A percentile compares a stretch with the other conserved stretches of the same genome.
Evolutionary conservation across 2,329 filamentous ascomycete genomes (phyloP).

Genomic region (Cladophialophora chaetospira): DNA sequence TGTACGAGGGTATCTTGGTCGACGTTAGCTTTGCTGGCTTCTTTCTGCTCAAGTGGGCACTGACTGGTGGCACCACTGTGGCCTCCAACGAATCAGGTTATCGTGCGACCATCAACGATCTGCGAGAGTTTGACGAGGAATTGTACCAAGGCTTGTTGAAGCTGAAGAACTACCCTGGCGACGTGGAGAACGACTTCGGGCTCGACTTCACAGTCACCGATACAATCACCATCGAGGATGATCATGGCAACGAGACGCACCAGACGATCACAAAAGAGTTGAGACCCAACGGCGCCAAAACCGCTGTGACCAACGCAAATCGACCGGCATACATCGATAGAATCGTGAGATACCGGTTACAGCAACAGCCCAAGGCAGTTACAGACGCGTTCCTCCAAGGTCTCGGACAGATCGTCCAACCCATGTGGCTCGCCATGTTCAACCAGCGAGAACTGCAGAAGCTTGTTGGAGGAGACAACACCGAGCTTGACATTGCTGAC

Average conservation of each 20-base stretch:
- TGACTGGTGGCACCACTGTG: constrained; percentile 66
- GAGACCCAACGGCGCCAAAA: constrained; percentile 73
- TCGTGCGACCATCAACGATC: constrained; percentile 89
- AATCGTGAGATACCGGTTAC: constrained; percentile 82
- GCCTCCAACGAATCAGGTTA: constrained; percentile 71
- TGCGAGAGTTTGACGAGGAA: constrained; percentile 86
- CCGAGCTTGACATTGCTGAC: constrained; percentile 84
- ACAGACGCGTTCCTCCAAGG: constrained; percentile 86
- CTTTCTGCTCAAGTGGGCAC: constrained; percentile 93
- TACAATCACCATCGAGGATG: constrained; percentile 45
- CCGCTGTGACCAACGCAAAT: constrained; percentile 85
- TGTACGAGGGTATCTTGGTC: constrained; percentile 95
- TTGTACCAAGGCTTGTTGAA: constrained; percentile 81
- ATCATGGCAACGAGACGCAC: constrained; percentile 45
- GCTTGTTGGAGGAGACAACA: constrained; percentile 83
- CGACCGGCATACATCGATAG: constrained; percentile 92
- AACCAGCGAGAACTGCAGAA: constrained; percentile 94
- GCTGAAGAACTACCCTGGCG: constrained; percentile 40
- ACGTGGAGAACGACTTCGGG: constrained; percentile 72
- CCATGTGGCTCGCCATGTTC: constrained; percentile 96
- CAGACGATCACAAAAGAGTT: constrained; percentile 73
- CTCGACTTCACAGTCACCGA: constrained; percentile 91
- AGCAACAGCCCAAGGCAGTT: constrained; percentile 76
- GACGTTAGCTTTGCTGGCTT: constrained; percentile 93
- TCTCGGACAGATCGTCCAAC: constrained; percentile 83